Evolutionary conservation across 1,284 basidiomycete species (phyloP).

Genomic region (Phenoliferia sp.): DNA sequence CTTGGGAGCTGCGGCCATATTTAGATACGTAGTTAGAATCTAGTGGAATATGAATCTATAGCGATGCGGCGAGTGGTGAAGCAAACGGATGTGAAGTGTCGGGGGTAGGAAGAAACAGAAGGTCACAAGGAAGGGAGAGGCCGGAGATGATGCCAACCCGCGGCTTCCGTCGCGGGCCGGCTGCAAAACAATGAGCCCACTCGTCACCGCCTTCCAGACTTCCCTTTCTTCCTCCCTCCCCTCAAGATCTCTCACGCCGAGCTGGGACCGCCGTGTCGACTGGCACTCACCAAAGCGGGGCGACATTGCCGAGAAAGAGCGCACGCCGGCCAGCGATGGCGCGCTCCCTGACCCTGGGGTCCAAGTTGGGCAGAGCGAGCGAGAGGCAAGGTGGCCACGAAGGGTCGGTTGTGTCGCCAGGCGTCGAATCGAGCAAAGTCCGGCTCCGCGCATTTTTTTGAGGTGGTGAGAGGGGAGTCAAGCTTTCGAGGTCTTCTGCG

Average conservation of each 20-base stretch:
- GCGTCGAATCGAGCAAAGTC: neutral
- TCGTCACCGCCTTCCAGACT: neutral
- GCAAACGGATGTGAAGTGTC: neutral
- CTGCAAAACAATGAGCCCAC: neutral
- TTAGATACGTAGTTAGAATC: neutral
- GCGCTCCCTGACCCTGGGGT: slow-evolving; percentile 39
- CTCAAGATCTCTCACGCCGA: neutral
- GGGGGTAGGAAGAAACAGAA: neutral
- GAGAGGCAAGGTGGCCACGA: neutral
- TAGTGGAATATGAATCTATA: neutral
- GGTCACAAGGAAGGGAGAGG: neutral
- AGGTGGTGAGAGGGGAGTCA: neutral
- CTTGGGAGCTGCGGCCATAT: slow-evolving; percentile 29
- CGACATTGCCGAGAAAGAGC: neutral
- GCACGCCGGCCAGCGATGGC: slow-evolving; percentile 23
- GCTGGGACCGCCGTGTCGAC: too few species aligned
- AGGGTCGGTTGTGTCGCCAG: neutral
- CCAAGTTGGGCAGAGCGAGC: slow-evolving; percentile 31
- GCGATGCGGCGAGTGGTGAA: neutral
- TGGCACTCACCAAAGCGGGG: neutral
- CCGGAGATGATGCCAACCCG: neutral
- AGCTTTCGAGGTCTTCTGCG: neutral
- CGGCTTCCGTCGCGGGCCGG: neutral
- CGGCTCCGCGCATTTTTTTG: neutral
- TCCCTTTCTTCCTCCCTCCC: neutral